Base-by-base conservation (phyloP, 192 early-diverging fungal genomes). In the Entrophospora sp. region DNA sequence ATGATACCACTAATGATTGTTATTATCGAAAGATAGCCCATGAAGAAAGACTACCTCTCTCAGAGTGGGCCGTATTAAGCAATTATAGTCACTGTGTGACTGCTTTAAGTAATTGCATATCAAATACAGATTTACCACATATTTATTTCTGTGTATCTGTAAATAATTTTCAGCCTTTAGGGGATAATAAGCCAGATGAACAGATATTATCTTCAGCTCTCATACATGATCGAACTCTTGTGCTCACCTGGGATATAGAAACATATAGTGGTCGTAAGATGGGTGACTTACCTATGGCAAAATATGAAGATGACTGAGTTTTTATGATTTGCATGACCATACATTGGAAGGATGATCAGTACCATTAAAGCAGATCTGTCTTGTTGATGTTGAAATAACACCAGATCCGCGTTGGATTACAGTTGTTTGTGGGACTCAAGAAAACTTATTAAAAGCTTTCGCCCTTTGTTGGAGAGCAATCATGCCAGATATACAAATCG, bases 311-410 rank as follows among this genome's bases (percentile, higher is more conserved):
- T 14, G 53, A 57, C 20, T 10, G 12, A n/a, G 22, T 57, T 2
- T 57, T 57, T 30, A 57, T 57, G 32, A 57, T 57, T 36, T 31
- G 32, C 31, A 57, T 57, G 12, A 57, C 53, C 10, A 20, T 57
- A 31, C 53, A 57, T 20, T 57, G 32, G 53, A 57, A 57, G 31
- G 53, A 57, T 24, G 5, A 57, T 36, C 32, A 8, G 31, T 10
- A 30, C 20, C 14, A 57, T 35, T 57, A 57, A 57, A 57, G 20
- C 53, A 30, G 32, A 30, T 57, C 2, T 30, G 48, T 49, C 6
- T 24, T 24, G 20, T 49, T 27, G 49, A 52, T 49, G 18, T 49
- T 10, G 48, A 52, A 52, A 52, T 3, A 12, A 3, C 1, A 25
- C 6, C 49, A 52, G 6, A 49, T 20, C 20, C 48, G 6, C 12